Base-by-base conservation (phyloP, 2,329 filamentous ascomycete species). In the Curvularia lunata region DNA sequence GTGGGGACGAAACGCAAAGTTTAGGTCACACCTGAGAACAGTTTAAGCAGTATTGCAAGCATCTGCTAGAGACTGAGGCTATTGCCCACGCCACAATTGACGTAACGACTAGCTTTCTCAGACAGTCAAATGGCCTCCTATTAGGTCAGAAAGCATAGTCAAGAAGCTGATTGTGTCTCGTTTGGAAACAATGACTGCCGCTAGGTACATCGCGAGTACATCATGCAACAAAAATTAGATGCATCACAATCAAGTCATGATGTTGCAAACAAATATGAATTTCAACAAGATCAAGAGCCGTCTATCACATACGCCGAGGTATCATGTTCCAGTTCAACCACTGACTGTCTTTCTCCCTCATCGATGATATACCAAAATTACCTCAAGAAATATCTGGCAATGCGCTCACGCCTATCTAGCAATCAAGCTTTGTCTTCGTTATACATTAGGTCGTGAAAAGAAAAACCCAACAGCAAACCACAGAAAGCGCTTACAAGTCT, bases 371-470 rank as follows among this genome's bases (percentile, higher is more conserved):
- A 30, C 49, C 40, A 21, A 42, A 38, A 48, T 28, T 32, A 25
- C 46, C 25, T 10, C 37, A n/a, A 45, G 30, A 57, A 42, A n/a
- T 27, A 27, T 48, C 27, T 25, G 16, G 34, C 16, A 43, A 47
- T 57, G 38, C 43, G 37, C 32, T 43, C 13, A 28, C 46, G 30
- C 50, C 47, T 28, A 13, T 40, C 28, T 38, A 34, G 30, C 50
- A 47, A 28, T 34, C 52, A 51, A 47, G 46, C 41, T 27, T 40
- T 49, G 30, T 56, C 45, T 38, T 57, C 53, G 48, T 59, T 48
- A 59, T 48, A 49, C 57, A 56, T 59, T 41, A 52, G 42, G 21
- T 59, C 57, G 46, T 52, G 46, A 61, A 48, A 37, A 48, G 52
- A 56, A 47, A 30, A 42, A 9, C 12, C 13, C 27, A 50, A 52